Evolutionary conservation across 2,329 filamentous ascomycete species (phyloP).

Genomic region (Passalora sequoiae): DNA sequence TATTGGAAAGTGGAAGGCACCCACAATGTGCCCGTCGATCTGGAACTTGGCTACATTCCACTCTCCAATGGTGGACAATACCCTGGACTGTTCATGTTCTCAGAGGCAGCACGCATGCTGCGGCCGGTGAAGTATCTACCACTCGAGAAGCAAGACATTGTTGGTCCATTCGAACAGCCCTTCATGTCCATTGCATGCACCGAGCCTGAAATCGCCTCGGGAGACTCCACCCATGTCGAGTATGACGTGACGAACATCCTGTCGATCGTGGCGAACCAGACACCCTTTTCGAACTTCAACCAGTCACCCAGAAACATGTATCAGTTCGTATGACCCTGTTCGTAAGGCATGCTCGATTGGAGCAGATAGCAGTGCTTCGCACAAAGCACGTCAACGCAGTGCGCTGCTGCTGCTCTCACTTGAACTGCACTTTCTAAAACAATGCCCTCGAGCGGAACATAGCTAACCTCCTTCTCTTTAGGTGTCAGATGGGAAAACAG

Average conservation of each 20-base stretch:
- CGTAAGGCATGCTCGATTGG: no score
- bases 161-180: conserved; percentile 91
- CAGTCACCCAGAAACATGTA: conserved; percentile 99
- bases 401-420: no score
- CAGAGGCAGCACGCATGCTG: conserved; percentile 78
- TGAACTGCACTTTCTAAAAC: no score
- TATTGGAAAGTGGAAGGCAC: conserved; percentile 93
- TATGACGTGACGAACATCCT: conserved; percentile 93
- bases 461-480: conserved; percentile 31
- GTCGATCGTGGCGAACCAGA: conserved; percentile 97
- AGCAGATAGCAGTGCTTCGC: no score
- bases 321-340: not conserved
- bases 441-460: not conserved
- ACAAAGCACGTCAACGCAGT: no score
- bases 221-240: conserved; percentile 88
- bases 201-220: conserved; percentile 81
- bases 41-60: conserved; percentile 90
- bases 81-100: conserved; percentile 91
- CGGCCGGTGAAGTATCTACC: conserved; percentile 89
- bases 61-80: conserved; percentile 88
- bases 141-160: conserved; percentile 76
- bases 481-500: conserved; percentile 99
- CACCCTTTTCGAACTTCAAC: conserved; percentile 97
- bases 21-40: conserved; percentile 70
- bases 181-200: conserved; percentile 97